Evolutionary conservation across 805 yeast species (phyloP).

Genomic region (Ogataea populi-albae): DNA sequence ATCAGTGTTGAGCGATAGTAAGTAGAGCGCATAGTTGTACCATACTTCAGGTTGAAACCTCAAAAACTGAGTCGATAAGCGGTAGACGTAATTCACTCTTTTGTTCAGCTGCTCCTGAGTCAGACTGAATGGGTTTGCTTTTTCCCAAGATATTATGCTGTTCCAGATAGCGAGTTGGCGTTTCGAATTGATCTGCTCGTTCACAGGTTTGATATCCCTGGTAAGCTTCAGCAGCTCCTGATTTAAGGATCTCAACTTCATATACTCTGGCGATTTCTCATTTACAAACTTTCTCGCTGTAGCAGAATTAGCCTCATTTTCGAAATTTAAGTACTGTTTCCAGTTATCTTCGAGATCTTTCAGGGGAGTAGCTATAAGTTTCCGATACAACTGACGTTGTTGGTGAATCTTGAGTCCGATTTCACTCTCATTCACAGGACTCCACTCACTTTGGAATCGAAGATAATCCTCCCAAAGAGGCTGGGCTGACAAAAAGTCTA

Average conservation of each 20-base stretch:
- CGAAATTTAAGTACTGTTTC: conserved; percentile 80
- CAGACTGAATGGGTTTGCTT: conserved; percentile 61
- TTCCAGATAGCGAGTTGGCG: conserved; percentile 59
- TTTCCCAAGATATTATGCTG: conserved; percentile 79
- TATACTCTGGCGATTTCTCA: conserved; percentile 78
- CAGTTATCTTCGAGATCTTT: conserved; percentile 73
- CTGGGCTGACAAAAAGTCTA: conserved; percentile 64
- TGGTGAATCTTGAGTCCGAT: conserved; percentile 76
- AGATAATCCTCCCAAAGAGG: conserved; percentile 79
- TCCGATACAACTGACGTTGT: conserved; percentile 68
- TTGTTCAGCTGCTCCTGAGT: conserved; percentile 46
- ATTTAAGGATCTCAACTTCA: conserved; percentile 79
- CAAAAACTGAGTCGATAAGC: conserved; percentile 60
- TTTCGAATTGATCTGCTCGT: conserved; percentile 20
- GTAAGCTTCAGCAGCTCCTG: conserved; percentile 67
- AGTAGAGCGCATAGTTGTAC: conserved; percentile 51
- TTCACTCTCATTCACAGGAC: conserved; percentile 79
- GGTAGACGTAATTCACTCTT: conserved; percentile 69
- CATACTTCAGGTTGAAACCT: conserved; percentile 72
- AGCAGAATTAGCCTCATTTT: conserved; percentile 66
- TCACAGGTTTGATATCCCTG: conserved; percentile 15
- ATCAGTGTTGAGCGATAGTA: conserved; percentile 14
- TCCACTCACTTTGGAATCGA: conserved; percentile 74
- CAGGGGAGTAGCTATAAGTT: conserved; percentile 72
- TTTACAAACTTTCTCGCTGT: conserved; percentile 83